Conservation (phyloP, 2,329 filamentous ascomycete species). For the Clarireedia paspali region DNA sequence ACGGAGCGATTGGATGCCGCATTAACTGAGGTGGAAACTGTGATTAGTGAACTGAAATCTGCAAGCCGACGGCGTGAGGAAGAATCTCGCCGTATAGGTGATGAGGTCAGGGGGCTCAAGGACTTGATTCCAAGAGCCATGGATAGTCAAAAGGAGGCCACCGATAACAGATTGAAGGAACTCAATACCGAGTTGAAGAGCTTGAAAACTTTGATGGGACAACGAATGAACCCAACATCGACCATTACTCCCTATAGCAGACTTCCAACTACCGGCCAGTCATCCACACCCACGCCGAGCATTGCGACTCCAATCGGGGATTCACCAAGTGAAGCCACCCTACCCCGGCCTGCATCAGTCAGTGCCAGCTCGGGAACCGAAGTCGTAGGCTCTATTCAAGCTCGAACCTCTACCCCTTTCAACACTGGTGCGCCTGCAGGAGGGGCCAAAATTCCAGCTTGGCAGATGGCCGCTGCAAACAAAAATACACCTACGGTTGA, state of each 20-base stretch:
- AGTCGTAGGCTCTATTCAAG: slow-evolving; percentile 29
- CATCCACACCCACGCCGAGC: slow-evolving; percentile 5
- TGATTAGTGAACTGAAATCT: slow-evolving; percentile 73
- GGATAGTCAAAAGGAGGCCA: slow-evolving; percentile 76
- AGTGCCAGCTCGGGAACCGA: slow-evolving; percentile 29
- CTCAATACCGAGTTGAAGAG: slow-evolving; percentile 84
- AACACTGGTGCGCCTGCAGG: slow-evolving; percentile 39
- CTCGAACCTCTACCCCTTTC: slow-evolving; percentile 40
- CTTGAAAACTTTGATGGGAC: slow-evolving; percentile 75
- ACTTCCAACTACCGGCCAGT: slow-evolving; percentile 11
- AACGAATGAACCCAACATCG: slow-evolving; percentile 44
- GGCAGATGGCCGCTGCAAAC: slow-evolving; percentile 67
- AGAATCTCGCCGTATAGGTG: slow-evolving; percentile 75
- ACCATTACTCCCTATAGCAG: slow-evolving; percentile 24
- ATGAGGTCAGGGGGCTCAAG: slow-evolving; percentile 77
- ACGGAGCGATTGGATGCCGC: slow-evolving; percentile 78
- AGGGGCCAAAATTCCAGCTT: slow-evolving; percentile 68
- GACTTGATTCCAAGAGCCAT: slow-evolving; percentile 84
- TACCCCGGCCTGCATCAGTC: slow-evolving; percentile 27
- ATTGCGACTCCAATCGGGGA: slow-evolving; percentile 12
- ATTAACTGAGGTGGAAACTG: slow-evolving; percentile 74
- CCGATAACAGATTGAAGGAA: slow-evolving; percentile 74
- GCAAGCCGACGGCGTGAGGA: slow-evolving; percentile 77
- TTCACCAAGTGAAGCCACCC: slow-evolving; percentile 15
- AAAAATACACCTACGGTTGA: slow-evolving; percentile 31